Base-by-base conservation (phyloP, 306 rosid species). In the Cicer judaicum region DNA sequence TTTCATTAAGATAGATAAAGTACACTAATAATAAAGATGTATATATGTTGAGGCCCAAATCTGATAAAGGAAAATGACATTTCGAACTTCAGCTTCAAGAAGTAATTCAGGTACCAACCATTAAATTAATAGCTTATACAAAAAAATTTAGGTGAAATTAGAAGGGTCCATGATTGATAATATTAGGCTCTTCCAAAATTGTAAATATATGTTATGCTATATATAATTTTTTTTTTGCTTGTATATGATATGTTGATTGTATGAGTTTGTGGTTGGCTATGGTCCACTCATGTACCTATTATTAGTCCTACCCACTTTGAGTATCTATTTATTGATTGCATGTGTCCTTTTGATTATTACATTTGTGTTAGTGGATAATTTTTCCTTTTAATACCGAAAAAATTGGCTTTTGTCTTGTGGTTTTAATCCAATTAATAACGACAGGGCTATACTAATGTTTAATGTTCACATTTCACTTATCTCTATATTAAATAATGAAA, bases 301-400 rank as follows among this genome's bases (percentile, higher is more conserved):
- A 59, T 24, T 69, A n/a, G n/a, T n/a, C 49, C 78, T 11, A 64
- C 74, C 83, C 80, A 73, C 74, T 78, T 78, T 72, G 79, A 59
- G 67, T 34, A 14, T 72, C 57, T 46, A 67, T 83, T 83, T 73
- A 73, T 78, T 73, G 73, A 76, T 75, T 18, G 44, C 62, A 79
- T 21, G 19, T 67, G 56, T 14, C 4, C 16, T 52, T n/a, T 52
- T 52, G 24, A 49, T 49, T 15, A 24, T 24, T 24, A 24, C 74
- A 77, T 15, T 52, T 60, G 68, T 74, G 80, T 68, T 78, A 73
- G 82, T 60, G 62, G 48, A 78, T 67, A 39, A 59, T 16, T 29
- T 65, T 64, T 38, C 52, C 81, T 55, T 76, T 70, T 64, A 76
- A 42, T 67, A n/a, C 81, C 81, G 71, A 34, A 56, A 76, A 81